Conservation (phyloP, 192 early-diverging fungal genomes). For the Coemansia sp. region DNA sequence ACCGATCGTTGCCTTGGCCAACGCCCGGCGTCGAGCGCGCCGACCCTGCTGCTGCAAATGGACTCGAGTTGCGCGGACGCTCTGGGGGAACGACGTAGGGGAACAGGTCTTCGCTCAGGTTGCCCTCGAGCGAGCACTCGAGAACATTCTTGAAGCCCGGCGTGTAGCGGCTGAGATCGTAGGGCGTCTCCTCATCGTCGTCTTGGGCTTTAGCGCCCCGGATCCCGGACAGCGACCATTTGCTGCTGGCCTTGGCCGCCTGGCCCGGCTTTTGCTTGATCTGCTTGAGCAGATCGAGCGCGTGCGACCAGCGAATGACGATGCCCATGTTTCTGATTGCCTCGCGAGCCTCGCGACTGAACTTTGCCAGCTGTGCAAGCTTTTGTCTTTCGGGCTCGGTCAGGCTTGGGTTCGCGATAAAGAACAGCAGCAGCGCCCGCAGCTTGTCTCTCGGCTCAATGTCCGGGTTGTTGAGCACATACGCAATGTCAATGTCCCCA, state of each 20-base stretch:
- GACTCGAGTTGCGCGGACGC: slow-evolving; percentile 24
- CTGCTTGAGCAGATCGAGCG: slow-evolving; percentile 48
- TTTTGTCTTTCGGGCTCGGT: slow-evolving; percentile 46
- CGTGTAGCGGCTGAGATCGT: slow-evolving; percentile 46
- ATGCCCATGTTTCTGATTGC: slow-evolving; percentile 50
- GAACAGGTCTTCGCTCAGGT: slow-evolving; percentile 51
- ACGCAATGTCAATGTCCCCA: slow-evolving; percentile 49
- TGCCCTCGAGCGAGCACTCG: slow-evolving; percentile 37
- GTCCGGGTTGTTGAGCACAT: slow-evolving; percentile 46
- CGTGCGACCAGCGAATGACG: slow-evolving; percentile 50
- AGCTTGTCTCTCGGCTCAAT: slow-evolving; percentile 50
- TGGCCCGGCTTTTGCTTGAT: slow-evolving; percentile 36
- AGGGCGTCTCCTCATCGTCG: slow-evolving; percentile 33
- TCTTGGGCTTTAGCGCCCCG: slow-evolving; percentile 16
- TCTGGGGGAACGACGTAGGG: slow-evolving; percentile 54
- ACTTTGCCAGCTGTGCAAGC: slow-evolving; percentile 48
- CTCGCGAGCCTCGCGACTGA: slow-evolving; percentile 45
- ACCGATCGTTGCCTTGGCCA: slow-evolving; percentile 19
- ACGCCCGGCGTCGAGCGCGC: slow-evolving; percentile 24
- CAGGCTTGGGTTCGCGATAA: slow-evolving; percentile 44
- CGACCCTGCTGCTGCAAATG: slow-evolving; percentile 15
- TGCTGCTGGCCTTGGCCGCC: slow-evolving; percentile 35
- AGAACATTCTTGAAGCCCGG: slow-evolving; percentile 47
- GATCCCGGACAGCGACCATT: slow-evolving; percentile 43
- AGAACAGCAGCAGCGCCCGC: slow-evolving; percentile 41